Base-by-base conservation (phyloP, 148 eudicot genomes). In the Beta vulgaris region DNA sequence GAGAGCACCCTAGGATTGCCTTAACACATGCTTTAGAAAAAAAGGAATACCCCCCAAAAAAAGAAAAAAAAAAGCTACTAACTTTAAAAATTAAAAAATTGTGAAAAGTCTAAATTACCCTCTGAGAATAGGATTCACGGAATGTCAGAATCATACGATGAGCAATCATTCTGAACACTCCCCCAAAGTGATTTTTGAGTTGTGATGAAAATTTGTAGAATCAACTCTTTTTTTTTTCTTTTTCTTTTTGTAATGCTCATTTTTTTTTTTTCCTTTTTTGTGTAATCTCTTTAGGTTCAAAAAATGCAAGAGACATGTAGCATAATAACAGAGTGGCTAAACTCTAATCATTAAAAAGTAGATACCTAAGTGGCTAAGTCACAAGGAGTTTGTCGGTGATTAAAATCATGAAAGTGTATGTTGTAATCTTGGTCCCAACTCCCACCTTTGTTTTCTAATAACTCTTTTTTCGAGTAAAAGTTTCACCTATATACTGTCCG, bases 371-470 rank as follows among this genome's bases (percentile, higher is more conserved):
- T 25, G 19, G 23, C 66, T 28, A 43, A 32, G 67, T 76, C 79
- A 65, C 68, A 35, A 42, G 43, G 66, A 57, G 73, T 43, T 72
- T 76, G 83, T 81, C 83, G 83, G 80, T 72, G 72, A 53, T 61
- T 39, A 71, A 75, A 74, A 80, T 80, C 83, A 80, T 76, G 68
- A 75, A 75, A 80, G 83, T 18, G 76, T 76, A 68, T 48, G 60
- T 72, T 72, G 7, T 80, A 76, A 76, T 76, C 73, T 81, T 81
- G 73, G 83, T 76, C 69, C 80, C 83, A 67, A 73, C 29, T 44
- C 46, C 16, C 8, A 10, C 19, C n/a, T n/a, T n/a, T n/a, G n/a
- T n/a, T n/a, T n/a, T n/a, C n/a, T n/a, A n/a, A n/a, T n/a, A n/a
- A n/a, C n/a, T n/a, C n/a, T n/a, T n/a, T n/a, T n/a, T n/a, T n/a